Evolutionary conservation across 2,329 filamentous ascomycete genomes (phyloP), one percentile per base, ranked within the genome.

Genomic region (Exophiala xenobiotica): DNA sequence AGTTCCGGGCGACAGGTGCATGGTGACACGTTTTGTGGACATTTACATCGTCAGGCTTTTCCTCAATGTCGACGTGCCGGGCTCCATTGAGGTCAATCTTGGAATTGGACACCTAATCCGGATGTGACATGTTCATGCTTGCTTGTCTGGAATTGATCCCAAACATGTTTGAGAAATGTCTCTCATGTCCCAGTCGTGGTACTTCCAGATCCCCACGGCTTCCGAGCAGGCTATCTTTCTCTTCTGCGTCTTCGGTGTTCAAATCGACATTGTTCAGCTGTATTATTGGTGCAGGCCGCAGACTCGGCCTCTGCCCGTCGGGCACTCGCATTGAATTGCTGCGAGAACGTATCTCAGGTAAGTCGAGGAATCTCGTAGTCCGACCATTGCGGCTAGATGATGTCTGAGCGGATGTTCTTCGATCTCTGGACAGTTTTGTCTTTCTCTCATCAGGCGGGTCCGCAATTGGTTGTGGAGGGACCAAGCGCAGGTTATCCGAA

Each of bases 1-100:
- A 92, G 61, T 90, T 85, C 63, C 87, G 78, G 23, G 87, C 86
- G 61, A 89, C 82, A 0, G 84, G 82, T 20, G 79, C 75, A 55
- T 77, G 79, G 59, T 84, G 78, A 53, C 70, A 68, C 24, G 56
- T 54, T n/a, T 54, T 45, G 35, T 61, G 54, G 61, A 68, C 41
- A 65, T 73, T 49, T 72, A 74, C 6, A 64, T 68, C 40, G 72
- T 70, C 31, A 62, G 66, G 29, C 58, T 59, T 24, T 51, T 64
- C 58, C 6, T 51, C 44, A 35, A 63, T 19, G 38, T 63, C 61
- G 16, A 63, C 56, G 40, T 63, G 56, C 18, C 49, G 49, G 12
- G 40, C 44, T 3, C 53, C 51, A 33, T 54, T 56, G 18, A 62
- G 56, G 39, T 61, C 49, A 22, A 62, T 48, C 39, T 46, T 57